These are phyloP conservation scores for Mortierella sp. DNA, from an alignment of 371 early-diverging fungal species.

Conservation along the genomic window DNA sequence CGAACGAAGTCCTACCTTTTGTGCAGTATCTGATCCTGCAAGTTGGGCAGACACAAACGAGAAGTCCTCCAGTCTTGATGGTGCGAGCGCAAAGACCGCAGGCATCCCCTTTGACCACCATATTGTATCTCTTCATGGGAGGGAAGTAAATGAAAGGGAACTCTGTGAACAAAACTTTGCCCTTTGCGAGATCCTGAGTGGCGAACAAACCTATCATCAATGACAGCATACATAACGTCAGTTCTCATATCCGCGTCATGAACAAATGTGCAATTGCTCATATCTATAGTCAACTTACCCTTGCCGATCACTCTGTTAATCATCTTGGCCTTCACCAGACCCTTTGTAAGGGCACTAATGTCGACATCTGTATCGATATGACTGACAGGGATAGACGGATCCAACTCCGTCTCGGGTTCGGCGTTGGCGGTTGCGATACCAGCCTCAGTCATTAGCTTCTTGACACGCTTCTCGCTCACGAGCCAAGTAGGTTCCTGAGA, in stretches of 20 bases:
- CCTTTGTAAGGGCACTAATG: conserved; percentile 54
- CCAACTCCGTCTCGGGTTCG: conserved; percentile 64
- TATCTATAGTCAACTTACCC: conserved; percentile 18
- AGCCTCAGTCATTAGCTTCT: conserved; percentile 67
- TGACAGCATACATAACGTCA: too few relatives aligned
- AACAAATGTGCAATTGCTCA: too few relatives aligned
- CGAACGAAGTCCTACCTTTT: conserved; percentile 41
- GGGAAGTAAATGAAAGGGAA: conserved; percentile 74
- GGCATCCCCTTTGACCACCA: conserved; percentile 62
- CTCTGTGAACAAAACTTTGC: conserved; percentile 66
- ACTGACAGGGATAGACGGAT: conserved; percentile 71
- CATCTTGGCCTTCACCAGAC: conserved; percentile 60
- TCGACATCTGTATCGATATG: conserved; percentile 70
- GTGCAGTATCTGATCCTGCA: conserved; percentile 66
- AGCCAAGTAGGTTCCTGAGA: conserved; percentile 66
- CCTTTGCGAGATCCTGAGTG: conserved; percentile 64
- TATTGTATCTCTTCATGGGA: conserved; percentile 66
- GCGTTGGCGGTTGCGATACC: conserved; percentile 58
- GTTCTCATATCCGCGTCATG: too few relatives aligned
- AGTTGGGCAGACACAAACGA: conserved; percentile 61
- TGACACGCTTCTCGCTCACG: conserved; percentile 76
- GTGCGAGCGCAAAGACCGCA: conserved; percentile 72
- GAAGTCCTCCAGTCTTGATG: conserved; percentile 51
- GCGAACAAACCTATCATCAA: conserved; percentile 69
- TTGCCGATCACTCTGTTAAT: conserved; percentile 72